These are phyloP conservation scores for Forsythia suspensa DNA, from an alignment of 257 asterid species.

Conservation along the genomic window DNA sequence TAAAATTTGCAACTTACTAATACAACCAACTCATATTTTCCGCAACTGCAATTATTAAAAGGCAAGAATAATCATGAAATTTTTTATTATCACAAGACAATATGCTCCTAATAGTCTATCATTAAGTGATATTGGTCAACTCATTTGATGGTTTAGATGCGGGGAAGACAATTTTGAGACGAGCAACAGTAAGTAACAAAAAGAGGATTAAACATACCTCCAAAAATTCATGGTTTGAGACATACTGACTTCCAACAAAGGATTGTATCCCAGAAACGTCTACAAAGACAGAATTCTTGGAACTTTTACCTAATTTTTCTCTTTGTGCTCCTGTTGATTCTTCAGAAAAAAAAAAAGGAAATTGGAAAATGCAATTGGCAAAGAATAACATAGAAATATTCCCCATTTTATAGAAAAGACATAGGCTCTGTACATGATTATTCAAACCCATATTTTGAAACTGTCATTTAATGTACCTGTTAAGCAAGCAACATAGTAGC, in stretches of 20 bases:
- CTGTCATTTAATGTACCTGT: slow-evolving; percentile 32
- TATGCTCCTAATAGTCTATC: too few relatives aligned
- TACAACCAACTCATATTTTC: too few relatives aligned
- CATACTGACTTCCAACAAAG: slow-evolving; percentile 57
- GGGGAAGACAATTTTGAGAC: background rate
- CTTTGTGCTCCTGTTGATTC: slow-evolving; percentile 32
- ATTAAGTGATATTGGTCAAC: too few relatives aligned
- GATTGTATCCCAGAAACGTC: slow-evolving; percentile 65
- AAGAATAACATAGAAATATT: background rate
- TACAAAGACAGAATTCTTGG: slow-evolving; percentile 46
- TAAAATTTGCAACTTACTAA: too few relatives aligned
- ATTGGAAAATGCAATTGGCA: background rate
- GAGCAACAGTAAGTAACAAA: background rate
- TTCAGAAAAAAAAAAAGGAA: background rate
- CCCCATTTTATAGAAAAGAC: background rate
- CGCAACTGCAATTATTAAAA: too few relatives aligned
- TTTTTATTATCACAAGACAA: too few relatives aligned
- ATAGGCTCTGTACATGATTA: background rate
- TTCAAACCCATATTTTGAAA: too few relatives aligned
- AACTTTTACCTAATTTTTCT: slow-evolving; percentile 28
- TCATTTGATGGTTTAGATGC: background rate
- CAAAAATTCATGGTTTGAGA: slow-evolving; percentile 75
- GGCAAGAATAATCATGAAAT: too few relatives aligned
- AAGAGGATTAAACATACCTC: slow-evolving; percentile 47
- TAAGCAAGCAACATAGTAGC: slow-evolving; percentile 71